Evolutionary conservation across 371 early-diverging fungal species (phyloP), one percentile per base, ranked within the genome.

Genomic region (Mortierella sp.): DNA sequence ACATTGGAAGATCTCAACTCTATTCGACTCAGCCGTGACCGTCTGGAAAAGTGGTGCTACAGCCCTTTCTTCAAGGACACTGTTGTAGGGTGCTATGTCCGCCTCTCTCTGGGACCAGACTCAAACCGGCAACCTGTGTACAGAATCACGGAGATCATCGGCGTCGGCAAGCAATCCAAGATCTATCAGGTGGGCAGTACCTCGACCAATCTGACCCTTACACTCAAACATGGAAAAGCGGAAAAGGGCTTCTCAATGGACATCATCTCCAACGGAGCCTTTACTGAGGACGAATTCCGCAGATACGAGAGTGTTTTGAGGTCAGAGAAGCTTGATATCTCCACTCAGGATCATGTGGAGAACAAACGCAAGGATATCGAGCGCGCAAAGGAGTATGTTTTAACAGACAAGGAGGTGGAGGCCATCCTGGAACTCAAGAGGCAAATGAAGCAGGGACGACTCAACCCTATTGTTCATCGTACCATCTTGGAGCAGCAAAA

Each of bases 41-140:
- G 83, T 61, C 73, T 94, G 25, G 92, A 90, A 51, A 86, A 88
- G 47, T 94, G 94, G 93, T 68, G 89, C 22, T 87, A 88, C 77
- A 78, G 84, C 14, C 90, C 92, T 2, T 90, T 90, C 54, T 91
- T 94, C 69, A 84, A 86, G 54, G 79, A 87, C 7, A 83, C 90
- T 5, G 86, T 87, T 1, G 73, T 77, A 17, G 93, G 91, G 2
- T 84, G 87, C 56, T 88, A 85, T 76, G 90, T 90, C 4, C 89
- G 92, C 37, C 59, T 93, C 14, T 84, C 82, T 27, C 78, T 91
- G 22, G 91, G 90, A 0, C 59, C 80, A n/a, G 86, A 85, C 57
- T 72, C 80, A 9, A 79, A 84, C 45, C 81, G 81, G 31, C 79
- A 79, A 3, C 82, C 79, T 12, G 84, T 86, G 0, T 91, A 90